Conservation (phyloP, 2,329 filamentous ascomycete genomes). For the Ophiostoma ulmi region DNA sequence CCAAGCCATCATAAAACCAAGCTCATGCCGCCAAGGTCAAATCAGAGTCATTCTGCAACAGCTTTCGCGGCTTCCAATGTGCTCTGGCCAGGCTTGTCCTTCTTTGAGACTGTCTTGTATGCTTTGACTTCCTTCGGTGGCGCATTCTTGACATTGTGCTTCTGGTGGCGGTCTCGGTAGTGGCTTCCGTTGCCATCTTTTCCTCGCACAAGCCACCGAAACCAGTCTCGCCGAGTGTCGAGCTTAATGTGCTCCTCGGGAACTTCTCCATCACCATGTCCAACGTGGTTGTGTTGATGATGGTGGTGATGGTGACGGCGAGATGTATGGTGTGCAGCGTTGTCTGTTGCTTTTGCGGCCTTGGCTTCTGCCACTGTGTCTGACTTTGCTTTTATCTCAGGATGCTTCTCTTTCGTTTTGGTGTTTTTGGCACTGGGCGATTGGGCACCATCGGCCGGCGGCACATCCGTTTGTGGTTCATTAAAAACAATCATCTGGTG, state of each 20-base stretch:
- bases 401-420: neutral
- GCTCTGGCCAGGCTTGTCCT: neutral
- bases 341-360: neutral
- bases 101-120: neutral
- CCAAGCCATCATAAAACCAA: neutral
- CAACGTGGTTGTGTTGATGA: conserved; percentile 8
- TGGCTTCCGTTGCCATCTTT: neutral
- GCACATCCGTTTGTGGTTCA: neutral
- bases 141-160: neutral
- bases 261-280: neutral
- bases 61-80: neutral
- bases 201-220: conserved; percentile 17
- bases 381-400: no score
- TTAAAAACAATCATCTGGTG: neutral
- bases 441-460: neutral
- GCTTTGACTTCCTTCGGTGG: neutral
- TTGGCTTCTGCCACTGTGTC: neutral
- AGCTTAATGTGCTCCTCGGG: neutral
- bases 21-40: neutral
- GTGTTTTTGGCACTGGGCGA: neutral
- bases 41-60: neutral
- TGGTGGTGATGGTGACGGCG: conserved; percentile 5
- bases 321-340: neutral
- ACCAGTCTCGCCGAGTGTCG: conserved; percentile 16
- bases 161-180: neutral